Evolutionary conservation across 805 yeast species (phyloP), one percentile per base, ranked within the genome.

Genomic region (Nadsonia fulvescens): DNA sequence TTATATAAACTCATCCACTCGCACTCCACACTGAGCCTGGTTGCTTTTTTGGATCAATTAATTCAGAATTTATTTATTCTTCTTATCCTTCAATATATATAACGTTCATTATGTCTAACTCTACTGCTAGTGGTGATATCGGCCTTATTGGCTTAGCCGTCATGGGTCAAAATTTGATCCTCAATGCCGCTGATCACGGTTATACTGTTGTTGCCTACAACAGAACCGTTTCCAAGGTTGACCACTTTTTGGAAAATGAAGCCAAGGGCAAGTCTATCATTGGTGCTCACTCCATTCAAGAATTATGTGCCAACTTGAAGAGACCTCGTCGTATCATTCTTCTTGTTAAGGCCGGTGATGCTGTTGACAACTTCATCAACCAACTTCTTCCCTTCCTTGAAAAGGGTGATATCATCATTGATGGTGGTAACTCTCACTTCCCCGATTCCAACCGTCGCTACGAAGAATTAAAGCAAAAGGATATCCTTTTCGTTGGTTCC

Each of bases 121-220:
- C n/a, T n/a, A n/a, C n/a, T n/a, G n/a, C 28, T 25, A 23, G 20
- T 53, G 89, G 86, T 66, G 98, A 86, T 73, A 72, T 86, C 57
- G 98, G 95, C 59, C 78, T 86, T 56, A 83, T 89, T 51, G 98
- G 98, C 55, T 70, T 86, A 69, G 98, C 98, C 75, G 98, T 86
- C 43, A 86, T 86, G 98, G 98, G 98, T 60, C 53, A 56, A 67
- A 86, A 86, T 70, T 65, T 86, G 68, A 81, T 86, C 54, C 68
- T 86, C 42, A 86, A 86, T 60, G 92, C 91, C 49, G 98, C 98
- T 43, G 98, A 86, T 67, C 92, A 86, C 63, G 95, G 95, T 33
- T 86, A 69, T 67, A 81, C 93, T 40, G 96, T 89, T 46, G 93
- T 81, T 49, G 95, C 95, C 36, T 89, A 68, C 76, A 86, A 86